These are phyloP conservation scores for Coleophoma cylindrospora DNA, from an alignment of 2,329 filamentous ascomycete species.

Conservation along the genomic window DNA sequence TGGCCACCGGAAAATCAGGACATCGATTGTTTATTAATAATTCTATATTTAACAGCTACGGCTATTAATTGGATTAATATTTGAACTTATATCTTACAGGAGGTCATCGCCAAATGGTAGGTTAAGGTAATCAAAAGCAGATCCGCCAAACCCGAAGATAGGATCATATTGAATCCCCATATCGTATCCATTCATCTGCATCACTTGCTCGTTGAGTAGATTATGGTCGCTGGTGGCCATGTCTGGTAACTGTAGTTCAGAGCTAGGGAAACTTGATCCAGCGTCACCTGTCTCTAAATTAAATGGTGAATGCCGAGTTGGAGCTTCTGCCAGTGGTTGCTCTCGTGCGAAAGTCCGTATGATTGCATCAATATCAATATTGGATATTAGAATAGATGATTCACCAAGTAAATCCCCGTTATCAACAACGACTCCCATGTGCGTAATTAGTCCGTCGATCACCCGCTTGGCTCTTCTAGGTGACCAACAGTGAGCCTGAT, in stretches of 20 bases:
- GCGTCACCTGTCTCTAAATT: neutral
- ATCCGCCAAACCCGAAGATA: slow-evolving; percentile 7
- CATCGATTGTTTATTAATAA: neutral
- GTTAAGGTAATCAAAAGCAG: slow-evolving; percentile 6
- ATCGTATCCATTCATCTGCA: neutral
- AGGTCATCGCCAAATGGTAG: neutral
- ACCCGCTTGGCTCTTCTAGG: slow-evolving; percentile 4
- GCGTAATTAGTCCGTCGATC: slow-evolving; percentile 1
- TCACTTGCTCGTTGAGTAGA: neutral
- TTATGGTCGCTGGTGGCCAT: neutral
- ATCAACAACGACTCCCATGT: slow-evolving; percentile 1
- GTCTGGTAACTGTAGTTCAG: neutral
- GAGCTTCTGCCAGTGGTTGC: neutral
- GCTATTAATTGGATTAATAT: too few relatives aligned
- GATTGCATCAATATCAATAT: slow-evolving; percentile 6
- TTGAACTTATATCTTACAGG: neutral
- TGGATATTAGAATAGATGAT: neutral
- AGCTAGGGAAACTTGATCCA: neutral
- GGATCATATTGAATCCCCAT: slow-evolving; percentile 3
- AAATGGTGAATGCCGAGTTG: neutral
- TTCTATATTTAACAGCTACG: too few relatives aligned
- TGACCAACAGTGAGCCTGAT: slow-evolving; percentile 5
- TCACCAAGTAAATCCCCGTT: neutral
- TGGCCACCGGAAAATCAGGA: neutral
- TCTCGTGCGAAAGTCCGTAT: slow-evolving; percentile 2